Percentiles rank a stretch among this genome's conserved stretches.
Evolutionary conservation across 2,329 filamentous ascomycete species (phyloP).

Genomic region (Metarhizium album): DNA sequence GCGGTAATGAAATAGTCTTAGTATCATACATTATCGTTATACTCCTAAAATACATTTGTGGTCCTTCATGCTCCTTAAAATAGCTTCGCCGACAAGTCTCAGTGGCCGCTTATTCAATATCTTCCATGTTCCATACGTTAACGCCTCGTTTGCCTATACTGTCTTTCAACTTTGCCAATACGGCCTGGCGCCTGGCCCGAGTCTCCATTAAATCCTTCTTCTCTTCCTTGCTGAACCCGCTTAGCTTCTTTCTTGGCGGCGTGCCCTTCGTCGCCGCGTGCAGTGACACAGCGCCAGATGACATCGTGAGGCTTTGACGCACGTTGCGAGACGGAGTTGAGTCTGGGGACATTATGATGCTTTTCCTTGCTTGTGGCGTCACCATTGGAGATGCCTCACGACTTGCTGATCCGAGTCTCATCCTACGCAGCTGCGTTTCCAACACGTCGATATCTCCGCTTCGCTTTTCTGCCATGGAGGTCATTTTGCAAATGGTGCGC

Average conservation of each 20-base stretch:
- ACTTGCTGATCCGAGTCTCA: conserved; percentile 41
- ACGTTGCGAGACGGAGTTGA: conserved; percentile 29
- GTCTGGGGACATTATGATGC: conserved; percentile 33
- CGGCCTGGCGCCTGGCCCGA: conserved; percentile 39
- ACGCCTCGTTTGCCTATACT: conserved; percentile 40
- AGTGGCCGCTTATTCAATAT: conserved; percentile 27
- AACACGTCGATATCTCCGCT: conserved; percentile 85
- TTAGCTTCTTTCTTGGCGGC: conserved; percentile 50
- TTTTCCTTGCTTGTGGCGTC: conserved; percentile 27
- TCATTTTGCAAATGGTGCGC: conserved; percentile 88
- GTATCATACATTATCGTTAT: conserved; percentile 3
- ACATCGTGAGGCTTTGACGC: conserved; percentile 28
- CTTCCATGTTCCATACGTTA: conserved; percentile 39
- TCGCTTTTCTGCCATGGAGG: conserved; percentile 79
- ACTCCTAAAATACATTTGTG: conserved; percentile 14
- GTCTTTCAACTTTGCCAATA: conserved; percentile 39
- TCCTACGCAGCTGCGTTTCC: conserved; percentile 72
- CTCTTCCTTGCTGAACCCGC: conserved; percentile 48
- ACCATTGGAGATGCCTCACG: conserved; percentile 32
- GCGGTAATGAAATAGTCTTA: neutral
- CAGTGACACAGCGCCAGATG: conserved; percentile 28
- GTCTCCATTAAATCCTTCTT: conserved; percentile 45
- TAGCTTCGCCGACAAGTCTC: neutral
- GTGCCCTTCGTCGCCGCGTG: conserved; percentile 28
- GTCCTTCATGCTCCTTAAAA: neutral